phyloP scores from a whole-genome alignment of 2,329 filamentous ascomycete genomes.

The Mollisiaceae sp. region DNA sequence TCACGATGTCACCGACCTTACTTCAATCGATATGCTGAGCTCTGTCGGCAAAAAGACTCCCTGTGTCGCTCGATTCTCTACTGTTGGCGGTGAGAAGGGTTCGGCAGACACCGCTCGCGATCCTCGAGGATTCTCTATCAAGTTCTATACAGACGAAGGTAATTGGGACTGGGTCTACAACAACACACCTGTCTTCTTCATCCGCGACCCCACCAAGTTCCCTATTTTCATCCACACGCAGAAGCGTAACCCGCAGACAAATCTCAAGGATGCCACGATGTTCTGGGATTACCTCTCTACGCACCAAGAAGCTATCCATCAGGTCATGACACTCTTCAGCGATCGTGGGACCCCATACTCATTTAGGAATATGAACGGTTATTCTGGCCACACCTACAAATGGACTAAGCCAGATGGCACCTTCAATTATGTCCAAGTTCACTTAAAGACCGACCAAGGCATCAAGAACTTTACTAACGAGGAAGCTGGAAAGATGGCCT shows the following conservation, averaged over 20 bases:
- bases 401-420: constrained; percentile 68
- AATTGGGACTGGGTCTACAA: constrained; percentile 62
- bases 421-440: constrained; percentile 70
- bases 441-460: constrained; percentile 67
- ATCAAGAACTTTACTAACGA: constrained; percentile 63
- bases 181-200: constrained; percentile 69
- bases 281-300: constrained; percentile 55
- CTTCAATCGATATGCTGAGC: constrained; percentile 46
- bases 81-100: constrained; percentile 72
- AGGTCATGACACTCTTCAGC: constrained; percentile 69
- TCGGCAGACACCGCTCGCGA: constrained; percentile 72
- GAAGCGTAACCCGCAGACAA: constrained; percentile 74
- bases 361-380: constrained; percentile 70
- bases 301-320: constrained; percentile 66
- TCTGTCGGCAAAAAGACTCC: constrained; percentile 72
- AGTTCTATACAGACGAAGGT: constrained; percentile 74
- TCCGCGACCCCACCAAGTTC: constrained; percentile 75
- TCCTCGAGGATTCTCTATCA: constrained; percentile 70
- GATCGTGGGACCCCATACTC: constrained; percentile 70
- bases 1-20: constrained; percentile 39
- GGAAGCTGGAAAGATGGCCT: constrained; percentile 58
- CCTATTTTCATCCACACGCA: constrained; percentile 77
- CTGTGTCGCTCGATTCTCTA: constrained; percentile 70
- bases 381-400: constrained; percentile 71
- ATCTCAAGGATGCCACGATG: constrained; percentile 63